phyloP scores from a whole-genome alignment of 2,329 filamentous ascomycete genomes.

The Aspergillus versicolor region DNA sequence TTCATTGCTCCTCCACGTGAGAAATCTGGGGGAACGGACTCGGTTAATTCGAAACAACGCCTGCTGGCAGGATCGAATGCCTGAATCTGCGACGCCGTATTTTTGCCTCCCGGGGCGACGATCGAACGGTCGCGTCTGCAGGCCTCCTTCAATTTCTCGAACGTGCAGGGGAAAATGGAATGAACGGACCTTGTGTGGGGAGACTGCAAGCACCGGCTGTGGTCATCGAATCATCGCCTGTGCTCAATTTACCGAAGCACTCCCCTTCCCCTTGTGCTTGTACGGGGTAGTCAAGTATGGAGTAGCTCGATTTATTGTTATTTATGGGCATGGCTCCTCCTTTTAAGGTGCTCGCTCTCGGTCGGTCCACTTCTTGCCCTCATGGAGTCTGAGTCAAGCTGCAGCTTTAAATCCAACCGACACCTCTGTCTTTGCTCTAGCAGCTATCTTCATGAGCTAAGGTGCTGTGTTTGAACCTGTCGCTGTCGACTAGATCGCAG shows the following conservation, averaged over 20 bases:
- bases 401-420: neutral
- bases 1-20: neutral
- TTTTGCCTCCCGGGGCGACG: neutral
- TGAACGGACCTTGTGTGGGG: constrained; percentile 6
- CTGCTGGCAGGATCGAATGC: neutral
- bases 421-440: neutral
- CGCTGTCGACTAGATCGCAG: neutral
- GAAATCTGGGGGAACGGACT: constrained; percentile 15
- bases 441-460: neutral
- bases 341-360: neutral
- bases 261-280: neutral
- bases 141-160: neutral
- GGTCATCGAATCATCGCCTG: constrained; percentile 4
- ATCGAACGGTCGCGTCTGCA: neutral
- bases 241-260: constrained; percentile 7
- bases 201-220: neutral
- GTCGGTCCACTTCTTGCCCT: neutral
- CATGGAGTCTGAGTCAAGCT: neutral
- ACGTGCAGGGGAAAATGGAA: neutral
- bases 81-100: neutral
- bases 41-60: constrained; percentile 10
- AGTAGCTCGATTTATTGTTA: neutral
- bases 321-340: neutral
- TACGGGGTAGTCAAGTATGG: neutral
- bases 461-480: neutral